Conservation (phyloP, 495 filamentous ascomycete species). For the Penicillium diatomitis region DNA sequence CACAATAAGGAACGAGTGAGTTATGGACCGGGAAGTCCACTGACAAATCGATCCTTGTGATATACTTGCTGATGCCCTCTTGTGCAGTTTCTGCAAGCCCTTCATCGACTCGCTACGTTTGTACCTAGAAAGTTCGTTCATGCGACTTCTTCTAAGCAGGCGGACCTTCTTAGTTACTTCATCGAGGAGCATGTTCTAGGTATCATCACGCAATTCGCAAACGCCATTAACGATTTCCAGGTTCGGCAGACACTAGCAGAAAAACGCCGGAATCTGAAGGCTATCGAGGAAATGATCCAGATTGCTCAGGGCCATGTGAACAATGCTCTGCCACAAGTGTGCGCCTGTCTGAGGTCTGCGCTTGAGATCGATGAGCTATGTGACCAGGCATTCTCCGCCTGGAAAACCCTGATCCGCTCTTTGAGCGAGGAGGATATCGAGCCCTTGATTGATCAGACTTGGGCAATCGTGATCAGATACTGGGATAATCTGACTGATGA, state of each 20-base stretch:
- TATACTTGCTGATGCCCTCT: neutral
- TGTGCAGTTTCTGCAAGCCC: conserved; percentile 49
- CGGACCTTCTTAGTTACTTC: conserved; percentile 59
- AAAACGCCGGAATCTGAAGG: conserved; percentile 64
- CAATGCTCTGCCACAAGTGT: conserved; percentile 78
- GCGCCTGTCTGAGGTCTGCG: conserved; percentile 76
- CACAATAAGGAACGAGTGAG: conserved; percentile 48
- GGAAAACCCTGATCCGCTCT: conserved; percentile 65
- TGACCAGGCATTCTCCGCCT: conserved; percentile 70
- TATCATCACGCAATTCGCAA: conserved; percentile 74
- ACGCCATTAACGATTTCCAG: conserved; percentile 66
- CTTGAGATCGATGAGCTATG: conserved; percentile 63
- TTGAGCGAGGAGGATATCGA: conserved; percentile 72
- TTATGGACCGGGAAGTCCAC: neutral
- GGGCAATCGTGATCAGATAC: conserved; percentile 73
- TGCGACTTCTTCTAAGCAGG: conserved; percentile 40
- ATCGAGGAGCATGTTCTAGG: conserved; percentile 79
- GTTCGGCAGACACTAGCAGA: conserved; percentile 51
- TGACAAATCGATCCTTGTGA: too few species aligned
- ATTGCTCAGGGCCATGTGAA: conserved; percentile 59
- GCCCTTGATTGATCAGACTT: conserved; percentile 71
- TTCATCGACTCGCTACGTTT: conserved; percentile 58
- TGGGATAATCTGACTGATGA: conserved; percentile 59
- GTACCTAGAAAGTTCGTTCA: conserved; percentile 45
- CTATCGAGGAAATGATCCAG: conserved; percentile 80